Conservation (phyloP, 192 early-diverging fungal species). For the Rhizophlyctis rosea region DNA sequence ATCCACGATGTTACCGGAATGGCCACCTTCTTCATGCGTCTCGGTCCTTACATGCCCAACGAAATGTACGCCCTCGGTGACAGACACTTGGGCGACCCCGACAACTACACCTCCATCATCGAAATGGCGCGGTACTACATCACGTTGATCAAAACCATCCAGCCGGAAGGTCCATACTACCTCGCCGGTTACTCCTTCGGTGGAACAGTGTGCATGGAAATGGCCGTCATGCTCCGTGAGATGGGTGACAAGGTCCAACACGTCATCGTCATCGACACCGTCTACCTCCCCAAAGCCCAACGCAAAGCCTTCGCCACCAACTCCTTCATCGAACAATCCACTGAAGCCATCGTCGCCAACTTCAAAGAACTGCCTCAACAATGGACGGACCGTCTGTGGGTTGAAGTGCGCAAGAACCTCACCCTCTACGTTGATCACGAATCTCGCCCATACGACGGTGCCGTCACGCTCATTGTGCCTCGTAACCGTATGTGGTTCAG, state of each 20-base stretch:
- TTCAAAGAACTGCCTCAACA: constrained; percentile 2
- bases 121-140: constrained; percentile 18
- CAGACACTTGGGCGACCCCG: constrained; percentile 4
- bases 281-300: not conserved
- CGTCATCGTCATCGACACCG: constrained; percentile 10
- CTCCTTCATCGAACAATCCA: not conserved
- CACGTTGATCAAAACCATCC: constrained; percentile 4
- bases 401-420: constrained; percentile 11
- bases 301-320: not conserved
- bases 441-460: not conserved
- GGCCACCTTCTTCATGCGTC: constrained; percentile 3
- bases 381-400: not conserved
- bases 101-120: constrained; percentile 2
- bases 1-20: constrained; percentile 19
- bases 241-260: constrained; percentile 13
- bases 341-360: constrained; percentile 3
- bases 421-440: constrained; percentile 1
- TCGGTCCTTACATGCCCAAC: constrained; percentile 9
- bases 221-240: no score
- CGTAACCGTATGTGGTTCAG: constrained; percentile 8
- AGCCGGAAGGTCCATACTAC: constrained; percentile 15
- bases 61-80: constrained; percentile 14
- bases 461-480: constrained; percentile 9
- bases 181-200: constrained; percentile 9
- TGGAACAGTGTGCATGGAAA: constrained; percentile 8